These are phyloP conservation scores for Microbotryum saponariae DNA, from an alignment of 1,284 basidiomycete species.

Conservation along the genomic window DNA sequence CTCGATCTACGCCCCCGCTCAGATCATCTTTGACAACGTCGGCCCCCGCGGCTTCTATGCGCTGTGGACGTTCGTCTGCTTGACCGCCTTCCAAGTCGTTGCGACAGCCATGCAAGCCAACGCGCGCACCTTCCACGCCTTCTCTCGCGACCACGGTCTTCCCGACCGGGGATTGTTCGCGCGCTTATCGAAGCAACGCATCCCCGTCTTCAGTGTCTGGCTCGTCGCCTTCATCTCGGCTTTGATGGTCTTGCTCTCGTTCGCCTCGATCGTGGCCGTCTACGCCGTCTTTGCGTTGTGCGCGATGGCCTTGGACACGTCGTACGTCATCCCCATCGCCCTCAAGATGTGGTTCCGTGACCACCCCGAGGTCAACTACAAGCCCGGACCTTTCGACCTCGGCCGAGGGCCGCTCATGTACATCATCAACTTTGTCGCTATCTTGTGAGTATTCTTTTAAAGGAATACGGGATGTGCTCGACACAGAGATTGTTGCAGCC, in stretches of 20 bases:
- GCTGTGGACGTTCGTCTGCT: conserved; percentile 72
- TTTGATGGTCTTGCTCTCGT: conserved; percentile 54
- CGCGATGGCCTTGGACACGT: conserved; percentile 50
- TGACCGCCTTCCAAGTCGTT: conserved; percentile 49
- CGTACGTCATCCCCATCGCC: conserved; percentile 64
- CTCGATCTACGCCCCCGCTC: conserved; percentile 22
- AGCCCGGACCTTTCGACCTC: conserved; percentile 82
- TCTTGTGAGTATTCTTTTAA: conserved; percentile 37
- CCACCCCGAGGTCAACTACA: conserved; percentile 75
- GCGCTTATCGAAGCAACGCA: conserved; percentile 52
- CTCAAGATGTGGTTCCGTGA: conserved; percentile 59
- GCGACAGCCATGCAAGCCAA: conserved; percentile 67
- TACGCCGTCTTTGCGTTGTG: conserved; percentile 76
- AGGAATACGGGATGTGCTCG: too few species aligned
- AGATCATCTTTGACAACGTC: conserved; percentile 65
- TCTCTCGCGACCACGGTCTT: conserved; percentile 64
- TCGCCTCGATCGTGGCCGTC: conserved; percentile 68
- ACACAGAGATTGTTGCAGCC: too few species aligned
- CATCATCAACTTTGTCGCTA: conserved; percentile 54
- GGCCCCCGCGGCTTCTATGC: conserved; percentile 60
- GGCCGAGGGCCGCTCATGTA: conserved; percentile 62
- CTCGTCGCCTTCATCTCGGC: conserved; percentile 58
- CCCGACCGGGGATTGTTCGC: conserved; percentile 77
- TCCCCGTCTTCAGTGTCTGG: conserved; percentile 77
- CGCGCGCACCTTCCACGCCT: conserved; percentile 79